These are phyloP conservation scores for Phytopythium aichiense DNA, from an alignment of 352 stramenopile genomes.

Conservation along the genomic window DNA sequence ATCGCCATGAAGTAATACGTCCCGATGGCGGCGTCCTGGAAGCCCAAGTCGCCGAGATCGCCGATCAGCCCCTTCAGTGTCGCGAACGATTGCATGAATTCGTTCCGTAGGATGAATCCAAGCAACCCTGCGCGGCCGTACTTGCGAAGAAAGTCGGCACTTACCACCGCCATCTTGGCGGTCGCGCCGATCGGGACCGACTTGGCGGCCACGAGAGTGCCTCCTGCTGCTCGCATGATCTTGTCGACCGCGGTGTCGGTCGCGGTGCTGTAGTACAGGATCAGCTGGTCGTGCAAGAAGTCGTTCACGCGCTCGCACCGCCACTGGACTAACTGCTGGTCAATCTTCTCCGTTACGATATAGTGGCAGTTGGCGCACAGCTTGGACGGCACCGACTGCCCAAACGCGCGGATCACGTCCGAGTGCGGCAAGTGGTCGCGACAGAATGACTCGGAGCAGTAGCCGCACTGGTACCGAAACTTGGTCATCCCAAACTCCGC, in stretches of 20 bases:
- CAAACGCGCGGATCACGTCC: conserved; percentile 62
- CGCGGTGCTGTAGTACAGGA: conserved; percentile 73
- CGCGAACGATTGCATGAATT: conserved; percentile 88
- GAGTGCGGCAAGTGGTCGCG: conserved; percentile 60
- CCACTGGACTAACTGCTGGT: conserved; percentile 78
- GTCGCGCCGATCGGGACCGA: conserved; percentile 75
- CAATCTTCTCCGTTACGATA: conserved; percentile 71
- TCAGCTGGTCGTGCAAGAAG: conserved; percentile 57
- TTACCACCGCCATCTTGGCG: conserved; percentile 82
- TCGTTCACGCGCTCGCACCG: conserved; percentile 76
- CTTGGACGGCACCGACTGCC: conserved; percentile 49
- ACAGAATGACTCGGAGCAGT: conserved; percentile 79
- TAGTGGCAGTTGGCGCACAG: conserved; percentile 69
- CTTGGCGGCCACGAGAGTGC: conserved; percentile 73
- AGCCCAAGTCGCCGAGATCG: conserved; percentile 72
- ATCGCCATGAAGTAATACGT: conserved; percentile 90
- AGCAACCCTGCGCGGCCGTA: conserved; percentile 75
- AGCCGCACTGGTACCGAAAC: conserved; percentile 81
- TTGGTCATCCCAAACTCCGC: conserved; percentile 79
- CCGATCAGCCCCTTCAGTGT: conserved; percentile 78
- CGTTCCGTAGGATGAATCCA: conserved; percentile 82
- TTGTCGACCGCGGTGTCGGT: conserved; percentile 84
- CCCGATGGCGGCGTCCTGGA: conserved; percentile 82
- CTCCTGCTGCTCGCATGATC: conserved; percentile 74
- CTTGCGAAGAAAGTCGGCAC: conserved; percentile 81